A percentile compares a stretch with the other conserved stretches of the same genome.
phyloP scores from a whole-genome alignment of 768 basidiomycete genomes.

The Gloeopeniophorella convolvens region DNA sequence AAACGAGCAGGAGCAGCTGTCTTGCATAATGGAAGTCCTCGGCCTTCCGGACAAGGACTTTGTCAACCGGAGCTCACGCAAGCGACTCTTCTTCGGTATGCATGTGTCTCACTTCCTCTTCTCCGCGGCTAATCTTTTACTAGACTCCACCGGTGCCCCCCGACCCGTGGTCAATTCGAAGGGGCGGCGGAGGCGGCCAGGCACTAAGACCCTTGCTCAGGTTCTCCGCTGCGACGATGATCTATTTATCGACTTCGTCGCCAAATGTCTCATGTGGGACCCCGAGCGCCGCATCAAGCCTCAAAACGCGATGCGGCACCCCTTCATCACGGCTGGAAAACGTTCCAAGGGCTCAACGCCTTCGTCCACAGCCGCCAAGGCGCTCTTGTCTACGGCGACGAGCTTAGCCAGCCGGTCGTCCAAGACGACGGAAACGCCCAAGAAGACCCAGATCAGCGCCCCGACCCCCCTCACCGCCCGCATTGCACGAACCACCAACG shows the following conservation, averaged over 20 bases:
- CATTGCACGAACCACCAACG: slow-evolving; percentile 48
- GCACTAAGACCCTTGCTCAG: slow-evolving; percentile 82
- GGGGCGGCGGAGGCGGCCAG: slow-evolving; percentile 86
- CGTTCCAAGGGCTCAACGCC: slow-evolving; percentile 41
- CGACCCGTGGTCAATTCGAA: slow-evolving; percentile 95
- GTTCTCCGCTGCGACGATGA: slow-evolving; percentile 92
- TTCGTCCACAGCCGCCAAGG: slow-evolving; percentile 42
- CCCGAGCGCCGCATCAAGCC: slow-evolving; percentile 95
- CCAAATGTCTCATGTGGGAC: slow-evolving; percentile 98
- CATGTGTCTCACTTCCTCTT: background rate
- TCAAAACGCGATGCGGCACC: slow-evolving; percentile 85
- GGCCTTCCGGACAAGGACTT: slow-evolving; percentile 95
- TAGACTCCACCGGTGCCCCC: slow-evolving; percentile 91
- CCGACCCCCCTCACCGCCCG: slow-evolving; percentile 85
- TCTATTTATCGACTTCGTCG: slow-evolving; percentile 92
- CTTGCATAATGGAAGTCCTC: slow-evolving; percentile 99
- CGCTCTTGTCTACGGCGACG: slow-evolving; percentile 52
- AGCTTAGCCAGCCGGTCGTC: slow-evolving; percentile 49
- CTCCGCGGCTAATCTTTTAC: background rate
- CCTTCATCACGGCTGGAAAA: slow-evolving; percentile 67
- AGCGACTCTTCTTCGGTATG: slow-evolving; percentile 94
- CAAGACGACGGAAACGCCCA: slow-evolving; percentile 64
- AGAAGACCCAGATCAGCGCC: slow-evolving; percentile 85
- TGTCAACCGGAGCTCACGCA: slow-evolving; percentile 87
- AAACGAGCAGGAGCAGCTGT: slow-evolving; percentile 96